Conservation (phyloP, 768 basidiomycete genomes). For the Astraeus odoratus region DNA sequence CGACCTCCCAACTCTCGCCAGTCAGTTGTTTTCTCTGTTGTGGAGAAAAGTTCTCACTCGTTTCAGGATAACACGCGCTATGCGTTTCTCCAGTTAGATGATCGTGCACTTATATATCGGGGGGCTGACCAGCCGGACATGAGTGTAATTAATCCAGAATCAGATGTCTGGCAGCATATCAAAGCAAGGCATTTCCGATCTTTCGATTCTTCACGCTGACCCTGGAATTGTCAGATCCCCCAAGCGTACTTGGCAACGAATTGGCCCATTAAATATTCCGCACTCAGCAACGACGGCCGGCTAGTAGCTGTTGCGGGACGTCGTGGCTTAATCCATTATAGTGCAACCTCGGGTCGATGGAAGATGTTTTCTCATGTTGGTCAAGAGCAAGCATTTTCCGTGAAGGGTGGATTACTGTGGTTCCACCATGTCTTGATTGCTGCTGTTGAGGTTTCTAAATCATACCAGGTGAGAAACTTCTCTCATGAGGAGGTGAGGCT, state of each 20-base stretch:
- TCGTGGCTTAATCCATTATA: constrained; percentile 88
- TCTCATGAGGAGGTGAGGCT: background rate
- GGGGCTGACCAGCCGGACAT: constrained; percentile 97
- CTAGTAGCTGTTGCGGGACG: constrained; percentile 90
- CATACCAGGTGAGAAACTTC: constrained; percentile 51
- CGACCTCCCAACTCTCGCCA: constrained; percentile 85
- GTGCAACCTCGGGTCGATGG: constrained; percentile 91
- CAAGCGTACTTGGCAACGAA: constrained; percentile 82
- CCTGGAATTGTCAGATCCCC: constrained; percentile 58
- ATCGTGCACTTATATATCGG: constrained; percentile 86
- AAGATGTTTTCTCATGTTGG: constrained; percentile 75
- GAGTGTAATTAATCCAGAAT: constrained; percentile 96
- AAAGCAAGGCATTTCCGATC: constrained; percentile 45
- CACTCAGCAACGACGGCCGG: constrained; percentile 83
- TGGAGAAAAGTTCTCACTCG: constrained; percentile 4
- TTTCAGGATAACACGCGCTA: constrained; percentile 91
- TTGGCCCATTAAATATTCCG: constrained; percentile 92
- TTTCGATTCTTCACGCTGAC: background rate
- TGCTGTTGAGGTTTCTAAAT: constrained; percentile 76
- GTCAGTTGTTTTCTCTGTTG: constrained; percentile 37
- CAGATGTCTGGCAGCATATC: constrained; percentile 97
- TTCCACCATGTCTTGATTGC: constrained; percentile 93
- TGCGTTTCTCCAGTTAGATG: constrained; percentile 93
- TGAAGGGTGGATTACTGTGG: constrained; percentile 91
- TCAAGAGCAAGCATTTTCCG: constrained; percentile 82